Conservation (phyloP, 1,139 yeast genomes). For the Kodamaea suecica region DNA sequence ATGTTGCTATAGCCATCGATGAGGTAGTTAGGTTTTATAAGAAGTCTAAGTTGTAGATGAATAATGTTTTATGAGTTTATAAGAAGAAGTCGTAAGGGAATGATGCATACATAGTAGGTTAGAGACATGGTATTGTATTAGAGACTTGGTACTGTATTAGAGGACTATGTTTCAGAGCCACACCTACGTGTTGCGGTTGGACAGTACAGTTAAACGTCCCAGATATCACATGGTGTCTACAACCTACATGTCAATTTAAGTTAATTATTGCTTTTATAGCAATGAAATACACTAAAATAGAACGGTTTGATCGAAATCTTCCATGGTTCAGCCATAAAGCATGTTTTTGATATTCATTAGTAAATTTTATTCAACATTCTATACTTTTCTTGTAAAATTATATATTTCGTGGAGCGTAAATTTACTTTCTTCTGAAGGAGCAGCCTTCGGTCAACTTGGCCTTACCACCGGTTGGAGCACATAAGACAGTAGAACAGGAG, state of each 20-base stretch:
- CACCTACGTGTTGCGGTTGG: too few relatives aligned
- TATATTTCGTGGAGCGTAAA: slow-evolving; percentile 12
- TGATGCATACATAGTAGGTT: too few relatives aligned
- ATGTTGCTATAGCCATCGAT: slow-evolving; percentile 81
- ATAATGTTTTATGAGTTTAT: slow-evolving; percentile 1
- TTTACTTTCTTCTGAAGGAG: slow-evolving; percentile 98
- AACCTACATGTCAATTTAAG: too few relatives aligned
- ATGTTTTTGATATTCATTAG: slow-evolving; percentile 1
- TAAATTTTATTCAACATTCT: slow-evolving; percentile 12
- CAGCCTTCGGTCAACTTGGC: slow-evolving; percentile 99
- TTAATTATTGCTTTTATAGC: too few relatives aligned
- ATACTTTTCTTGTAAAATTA: slow-evolving; percentile 9
- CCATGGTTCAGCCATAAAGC: not conserved
- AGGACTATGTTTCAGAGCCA: too few relatives aligned
- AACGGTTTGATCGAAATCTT: not conserved
- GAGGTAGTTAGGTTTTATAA: slow-evolving; percentile 55
- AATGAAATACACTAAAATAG: not conserved
- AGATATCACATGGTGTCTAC: too few relatives aligned
- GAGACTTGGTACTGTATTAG: too few relatives aligned
- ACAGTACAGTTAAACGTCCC: too few relatives aligned
- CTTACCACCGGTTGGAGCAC: slow-evolving; percentile 99
- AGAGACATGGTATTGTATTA: too few relatives aligned
- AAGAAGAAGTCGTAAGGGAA: not conserved
- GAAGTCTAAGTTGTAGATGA: slow-evolving; percentile 36
- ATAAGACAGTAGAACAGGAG: slow-evolving; percentile 95